Evolutionary conservation across 2,329 filamentous ascomycete species (phyloP), one percentile per base, ranked within the genome.

Genomic region (Exophiala lecanii-corni): DNA sequence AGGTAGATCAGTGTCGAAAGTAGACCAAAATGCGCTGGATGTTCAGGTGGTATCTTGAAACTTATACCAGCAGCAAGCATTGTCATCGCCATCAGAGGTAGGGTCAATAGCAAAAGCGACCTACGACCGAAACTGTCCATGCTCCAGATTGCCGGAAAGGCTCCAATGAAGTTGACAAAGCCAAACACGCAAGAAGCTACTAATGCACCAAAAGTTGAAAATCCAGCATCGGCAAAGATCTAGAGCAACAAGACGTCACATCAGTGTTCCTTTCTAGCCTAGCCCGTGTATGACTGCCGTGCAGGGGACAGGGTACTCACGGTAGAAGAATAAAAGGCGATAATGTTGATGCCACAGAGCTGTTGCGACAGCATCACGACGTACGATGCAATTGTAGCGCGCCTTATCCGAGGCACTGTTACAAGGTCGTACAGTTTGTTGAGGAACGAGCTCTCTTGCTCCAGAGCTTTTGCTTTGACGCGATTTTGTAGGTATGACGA

Each of bases 251-350:
- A n/a, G n/a, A n/a, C n/a, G n/a, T n/a, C n/a, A n/a, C n/a, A n/a
- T n/a, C n/a, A n/a, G n/a, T n/a, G n/a, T n/a, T n/a, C n/a, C n/a
- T n/a, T n/a, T n/a, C n/a, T n/a, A n/a, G n/a, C n/a, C n/a, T n/a
- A n/a, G n/a, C n/a, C n/a, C n/a, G n/a, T n/a, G n/a, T n/a, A n/a
- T n/a, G n/a, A n/a, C n/a, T n/a, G n/a, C n/a, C n/a, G n/a, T n/a
- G n/a, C n/a, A n/a, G n/a, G n/a, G n/a, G n/a, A n/a, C 23, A 6
- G 12, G 23, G 23, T 10, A 15, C 42, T 26, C 46, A 50, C 72
- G n/a, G 58, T 72, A 43, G 78, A 78, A 1, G 77, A 81, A 62
- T 86, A 86, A 61, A 86, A 86, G 3, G 81, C 78, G 39, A 85
- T 83, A 41, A 86, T 82, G 57, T 84, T 82, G 62, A 82, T 51